Evolutionary conservation across 345 rosid species (phyloP), one percentile per base, ranked within the genome.

Genomic region (Bruguiera parviflora): DNA sequence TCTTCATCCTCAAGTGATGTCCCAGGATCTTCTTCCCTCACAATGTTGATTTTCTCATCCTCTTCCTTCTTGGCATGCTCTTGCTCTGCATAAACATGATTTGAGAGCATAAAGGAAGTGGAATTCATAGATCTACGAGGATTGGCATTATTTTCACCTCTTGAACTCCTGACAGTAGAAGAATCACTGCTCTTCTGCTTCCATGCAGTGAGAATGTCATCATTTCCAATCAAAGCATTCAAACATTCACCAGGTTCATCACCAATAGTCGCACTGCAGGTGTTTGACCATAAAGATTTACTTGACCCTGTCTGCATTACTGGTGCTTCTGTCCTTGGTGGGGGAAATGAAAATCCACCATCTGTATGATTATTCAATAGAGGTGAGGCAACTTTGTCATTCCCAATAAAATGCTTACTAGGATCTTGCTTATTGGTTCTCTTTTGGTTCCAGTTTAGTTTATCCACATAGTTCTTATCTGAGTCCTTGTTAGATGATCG

Each of bases 1-100:
- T 96, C 99, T 72, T 96, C 98, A 82, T 96, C 99, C 76, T 96
- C 99, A 60, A 89, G 79, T 49, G 84, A 78, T 62, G 81, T 86
- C 51, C 80, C 90, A 24, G 81, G 88, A 68, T 92, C 95, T 67
- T 89, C 95, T 75, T 86, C 94, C 84, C 81, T 88, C 25, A 58
- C 77, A 65, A 71, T 78, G 32, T 75, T 75, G 37, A 69, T 77
- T 78, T 73, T 84, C 76, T 79, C 89, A 73, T 82, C 87, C 33
- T 79, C 90, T 75, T 84, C 89, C 73, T 89, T 85, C 75, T 73
- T 81, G 31, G 74, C 82, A 75, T 25, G 79, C 68, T 75, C 90
- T 71, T 81, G 71, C 77, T 87, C 91, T 71, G 70, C 82, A 78
- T 85, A 79, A 76, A 84, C 88, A 66, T 82, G 88, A 79, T 86